A percentile compares a stretch with the other conserved stretches of the same genome.
These are phyloP conservation scores for Chalciporus piperatus DNA, from an alignment of 768 basidiomycete species.

Conservation along the genomic window DNA sequence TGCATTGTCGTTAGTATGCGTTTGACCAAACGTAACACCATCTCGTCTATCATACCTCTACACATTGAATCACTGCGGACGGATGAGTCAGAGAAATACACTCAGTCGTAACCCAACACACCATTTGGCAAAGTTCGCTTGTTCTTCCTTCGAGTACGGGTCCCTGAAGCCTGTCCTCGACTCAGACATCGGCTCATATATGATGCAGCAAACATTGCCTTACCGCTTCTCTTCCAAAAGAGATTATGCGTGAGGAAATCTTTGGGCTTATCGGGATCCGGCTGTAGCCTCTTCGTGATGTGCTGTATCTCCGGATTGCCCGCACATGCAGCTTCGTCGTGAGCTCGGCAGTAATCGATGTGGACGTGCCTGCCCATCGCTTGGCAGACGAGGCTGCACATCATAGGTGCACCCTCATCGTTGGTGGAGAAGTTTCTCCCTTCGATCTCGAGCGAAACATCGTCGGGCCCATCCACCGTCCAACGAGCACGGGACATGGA, in stretches of 20 bases:
- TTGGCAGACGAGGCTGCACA: slow-evolving; percentile 57
- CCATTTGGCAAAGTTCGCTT: slow-evolving; percentile 53
- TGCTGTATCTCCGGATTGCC: slow-evolving; percentile 46
- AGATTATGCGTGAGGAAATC: slow-evolving; percentile 54
- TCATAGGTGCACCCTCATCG: slow-evolving; percentile 61
- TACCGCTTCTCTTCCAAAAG: slow-evolving; percentile 58
- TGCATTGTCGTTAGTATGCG: background rate
- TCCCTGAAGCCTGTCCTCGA: slow-evolving; percentile 54
- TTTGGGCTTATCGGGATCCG: slow-evolving; percentile 46
- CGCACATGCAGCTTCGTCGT: slow-evolving; percentile 34
- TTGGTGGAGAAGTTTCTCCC: slow-evolving; percentile 54
- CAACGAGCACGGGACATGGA: slow-evolving; percentile 60
- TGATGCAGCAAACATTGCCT: background rate
- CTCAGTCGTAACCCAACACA: slow-evolving; percentile 20
- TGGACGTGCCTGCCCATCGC: slow-evolving; percentile 57
- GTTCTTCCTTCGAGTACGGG: slow-evolving; percentile 60
- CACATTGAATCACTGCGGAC: slow-evolving; percentile 48
- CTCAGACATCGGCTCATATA: background rate
- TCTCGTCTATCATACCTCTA: slow-evolving; percentile 31
- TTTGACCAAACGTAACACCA: background rate
- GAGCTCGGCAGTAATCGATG: slow-evolving; percentile 52
- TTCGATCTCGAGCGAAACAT: slow-evolving; percentile 47
- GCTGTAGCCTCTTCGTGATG: slow-evolving; percentile 40
- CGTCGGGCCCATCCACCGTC: slow-evolving; percentile 54
- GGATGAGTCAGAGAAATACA: background rate